These are phyloP conservation scores for Syzygium malaccense DNA, from an alignment of 441 rosid species.

Conservation along the genomic window DNA sequence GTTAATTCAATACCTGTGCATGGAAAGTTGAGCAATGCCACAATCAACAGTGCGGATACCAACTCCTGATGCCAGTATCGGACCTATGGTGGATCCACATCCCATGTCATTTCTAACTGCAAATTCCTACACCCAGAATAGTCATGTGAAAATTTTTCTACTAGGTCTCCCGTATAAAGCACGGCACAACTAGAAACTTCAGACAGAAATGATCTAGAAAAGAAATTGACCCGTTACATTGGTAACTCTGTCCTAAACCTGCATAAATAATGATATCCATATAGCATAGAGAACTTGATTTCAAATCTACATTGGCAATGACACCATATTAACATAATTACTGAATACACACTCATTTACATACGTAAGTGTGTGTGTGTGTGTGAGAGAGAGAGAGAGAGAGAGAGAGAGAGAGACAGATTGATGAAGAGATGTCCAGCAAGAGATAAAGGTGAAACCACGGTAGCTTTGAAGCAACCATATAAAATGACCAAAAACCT, in stretches of 20 bases:
- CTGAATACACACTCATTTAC: background rate
- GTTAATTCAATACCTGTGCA: conserved; percentile 66
- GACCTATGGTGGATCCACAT: conserved; percentile 97
- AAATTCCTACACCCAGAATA: conserved; percentile 48
- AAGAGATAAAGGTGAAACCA: background rate
- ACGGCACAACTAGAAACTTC: background rate
- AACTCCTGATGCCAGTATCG: conserved; percentile 89
- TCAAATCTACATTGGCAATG: accelerated
- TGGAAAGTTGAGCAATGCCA: conserved; percentile 93
- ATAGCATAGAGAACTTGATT: background rate
- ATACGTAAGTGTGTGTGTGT: background rate
- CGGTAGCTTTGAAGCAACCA: background rate
- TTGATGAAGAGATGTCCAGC: background rate
- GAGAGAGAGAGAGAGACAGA: background rate
- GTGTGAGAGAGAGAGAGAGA: no score
- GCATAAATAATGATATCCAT: background rate
- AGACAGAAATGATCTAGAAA: background rate
- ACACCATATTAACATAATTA: background rate
- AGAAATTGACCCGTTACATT: background rate
- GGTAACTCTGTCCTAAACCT: background rate
- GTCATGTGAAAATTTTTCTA: background rate
- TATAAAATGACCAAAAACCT: background rate
- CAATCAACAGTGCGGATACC: conserved; percentile 94
- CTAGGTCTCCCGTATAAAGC: background rate
- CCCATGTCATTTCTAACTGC: conserved; percentile 98